Percentiles rank a stretch among this genome's conserved stretches.
These are phyloP conservation scores for Sisymbrium altissimum DNA, from an alignment of 345 rosid species.

Conservation along the genomic window DNA sequence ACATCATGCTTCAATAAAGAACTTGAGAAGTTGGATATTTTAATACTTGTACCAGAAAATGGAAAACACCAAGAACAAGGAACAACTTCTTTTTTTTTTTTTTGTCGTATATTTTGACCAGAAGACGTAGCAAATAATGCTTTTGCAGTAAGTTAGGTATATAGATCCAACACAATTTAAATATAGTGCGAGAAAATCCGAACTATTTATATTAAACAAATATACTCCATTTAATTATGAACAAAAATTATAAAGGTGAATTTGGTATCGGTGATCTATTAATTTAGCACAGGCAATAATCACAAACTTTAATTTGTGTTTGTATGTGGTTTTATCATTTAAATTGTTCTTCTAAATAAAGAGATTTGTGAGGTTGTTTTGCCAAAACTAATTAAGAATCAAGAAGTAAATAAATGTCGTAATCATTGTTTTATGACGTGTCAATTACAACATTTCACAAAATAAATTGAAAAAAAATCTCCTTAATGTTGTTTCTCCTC, in stretches of 20 bases:
- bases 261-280: not conserved
- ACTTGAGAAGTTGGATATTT: not conserved
- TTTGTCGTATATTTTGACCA: no score
- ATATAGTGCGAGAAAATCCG: no score
- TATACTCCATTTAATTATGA: not conserved
- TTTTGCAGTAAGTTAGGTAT: not conserved
- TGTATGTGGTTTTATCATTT: not conserved
- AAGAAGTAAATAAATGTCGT: conserved; percentile 17
- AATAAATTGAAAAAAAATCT: not conserved
- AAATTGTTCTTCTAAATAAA: conserved; percentile 16
- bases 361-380: not conserved
- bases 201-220: no score
- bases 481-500: conserved; percentile 5
- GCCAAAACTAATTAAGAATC: not conserved
- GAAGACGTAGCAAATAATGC: not conserved
- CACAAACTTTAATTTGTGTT: not conserved
- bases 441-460: conserved; percentile 9
- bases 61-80: not conserved
- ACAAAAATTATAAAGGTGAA: not conserved
- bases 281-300: not conserved
- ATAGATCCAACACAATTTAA: not conserved
- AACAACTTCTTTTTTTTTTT: not conserved
- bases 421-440: conserved; percentile 24
- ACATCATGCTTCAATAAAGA: not conserved
- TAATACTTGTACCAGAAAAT: not conserved